Evolutionary conservation across 345 rosid species (phyloP).

Genomic region (Citrus hindsii): DNA sequence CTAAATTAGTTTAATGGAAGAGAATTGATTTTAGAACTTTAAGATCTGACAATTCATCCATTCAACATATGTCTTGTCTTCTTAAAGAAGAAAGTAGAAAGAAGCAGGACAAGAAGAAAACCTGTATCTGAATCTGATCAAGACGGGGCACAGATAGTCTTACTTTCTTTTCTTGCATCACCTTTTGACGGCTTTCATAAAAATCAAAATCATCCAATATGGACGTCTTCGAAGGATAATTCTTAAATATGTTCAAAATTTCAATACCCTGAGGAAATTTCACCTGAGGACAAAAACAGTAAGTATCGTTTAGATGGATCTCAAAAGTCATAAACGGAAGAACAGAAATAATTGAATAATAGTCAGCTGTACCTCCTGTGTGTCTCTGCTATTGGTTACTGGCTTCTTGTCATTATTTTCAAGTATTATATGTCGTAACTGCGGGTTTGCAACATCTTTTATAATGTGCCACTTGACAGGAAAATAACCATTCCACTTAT

Average conservation of each 20-base stretch:
- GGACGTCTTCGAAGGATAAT: slow-evolving; percentile 46
- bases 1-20: neutral
- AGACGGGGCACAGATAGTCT: slow-evolving; percentile 22
- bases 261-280: slow-evolving; percentile 51
- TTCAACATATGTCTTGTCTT: neutral
- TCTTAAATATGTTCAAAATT: slow-evolving; percentile 62
- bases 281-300: slow-evolving; percentile 37
- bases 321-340: neutral
- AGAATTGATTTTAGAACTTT: slow-evolving; percentile 10
- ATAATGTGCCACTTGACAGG: slow-evolving; percentile 70
- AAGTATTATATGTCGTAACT: slow-evolving; percentile 53
- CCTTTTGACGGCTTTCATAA: slow-evolving; percentile 64
- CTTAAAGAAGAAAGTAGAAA: neutral
- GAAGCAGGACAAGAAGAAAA: neutral
- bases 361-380: slow-evolving; percentile 53
- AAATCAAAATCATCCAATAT: slow-evolving; percentile 63
- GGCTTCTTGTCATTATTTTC: slow-evolving; percentile 74
- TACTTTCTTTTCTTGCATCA: slow-evolving; percentile 56
- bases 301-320: neutral
- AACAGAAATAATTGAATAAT: neutral
- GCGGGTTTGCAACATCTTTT: slow-evolving; percentile 65
- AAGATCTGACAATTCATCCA: neutral
- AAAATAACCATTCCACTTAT: slow-evolving; percentile 69
- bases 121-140: slow-evolving; percentile 16
- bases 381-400: slow-evolving; percentile 73